A percentile compares a stretch with the other conserved stretches of the same genome.
phyloP scores from a whole-genome alignment of 352 stramenopile species.

The Phytophthora boehmeriae region DNA sequence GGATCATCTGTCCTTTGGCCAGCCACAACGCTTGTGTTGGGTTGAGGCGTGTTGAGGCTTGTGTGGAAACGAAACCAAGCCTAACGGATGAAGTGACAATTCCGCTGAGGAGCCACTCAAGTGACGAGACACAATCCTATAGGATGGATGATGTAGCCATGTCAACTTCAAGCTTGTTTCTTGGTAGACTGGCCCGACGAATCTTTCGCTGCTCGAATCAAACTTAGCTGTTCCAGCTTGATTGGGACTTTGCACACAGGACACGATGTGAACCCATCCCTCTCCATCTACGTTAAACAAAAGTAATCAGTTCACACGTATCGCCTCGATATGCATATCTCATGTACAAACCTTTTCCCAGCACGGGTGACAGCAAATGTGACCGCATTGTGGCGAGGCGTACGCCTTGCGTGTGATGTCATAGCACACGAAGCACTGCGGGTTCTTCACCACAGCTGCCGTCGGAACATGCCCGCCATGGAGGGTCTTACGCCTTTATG shows the following conservation, averaged over 20 bases:
- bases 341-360: slow-evolving; percentile 79
- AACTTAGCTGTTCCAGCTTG: slow-evolving; percentile 68
- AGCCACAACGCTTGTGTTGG: not conserved
- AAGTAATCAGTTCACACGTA: slow-evolving; percentile 27
- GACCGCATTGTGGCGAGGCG: slow-evolving; percentile 71
- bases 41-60: no score
- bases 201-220: slow-evolving; percentile 73
- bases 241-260: slow-evolving; percentile 79
- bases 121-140: slow-evolving; percentile 29
- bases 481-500: slow-evolving; percentile 61
- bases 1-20: slow-evolving; percentile 12
- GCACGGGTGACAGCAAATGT: slow-evolving; percentile 84
- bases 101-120: slow-evolving; percentile 22
- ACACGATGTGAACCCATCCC: slow-evolving; percentile 72
- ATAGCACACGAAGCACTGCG: slow-evolving; percentile 87
- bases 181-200: slow-evolving; percentile 1
- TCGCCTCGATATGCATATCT: slow-evolving; percentile 16
- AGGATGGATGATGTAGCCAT: not conserved
- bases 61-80: slow-evolving; percentile 28
- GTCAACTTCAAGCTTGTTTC: slow-evolving; percentile 13
- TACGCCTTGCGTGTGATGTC: slow-evolving; percentile 81
- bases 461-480: slow-evolving; percentile 30
- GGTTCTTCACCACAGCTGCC: slow-evolving; percentile 69
- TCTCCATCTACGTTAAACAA: slow-evolving; percentile 65
- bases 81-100: slow-evolving; percentile 39